Percentiles rank a stretch among this genome's conserved stretches.
phyloP scores from a whole-genome alignment of 805 yeast species.

The Teunomyces cretensis region DNA sequence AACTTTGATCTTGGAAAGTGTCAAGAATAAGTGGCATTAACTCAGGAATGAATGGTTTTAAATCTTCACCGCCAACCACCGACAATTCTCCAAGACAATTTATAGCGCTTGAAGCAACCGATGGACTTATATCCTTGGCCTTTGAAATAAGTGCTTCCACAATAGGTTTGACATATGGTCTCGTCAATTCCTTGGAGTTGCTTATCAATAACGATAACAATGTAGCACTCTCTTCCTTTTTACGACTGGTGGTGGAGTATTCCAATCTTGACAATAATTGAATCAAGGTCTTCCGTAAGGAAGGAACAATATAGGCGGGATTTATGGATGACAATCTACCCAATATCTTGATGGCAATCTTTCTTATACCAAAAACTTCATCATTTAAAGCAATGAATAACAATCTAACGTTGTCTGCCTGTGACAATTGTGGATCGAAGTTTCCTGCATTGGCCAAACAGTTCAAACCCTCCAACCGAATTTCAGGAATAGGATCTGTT shows the following conservation, averaged over 20 bases:
- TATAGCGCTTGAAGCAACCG: slow-evolving; percentile 85
- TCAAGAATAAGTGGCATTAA: slow-evolving; percentile 87
- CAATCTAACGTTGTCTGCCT: slow-evolving; percentile 84
- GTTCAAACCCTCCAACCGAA: slow-evolving; percentile 74
- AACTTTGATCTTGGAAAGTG: slow-evolving; percentile 88
- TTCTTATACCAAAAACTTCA: slow-evolving; percentile 80
- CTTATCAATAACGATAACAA: slow-evolving; percentile 71
- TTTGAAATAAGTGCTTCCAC: slow-evolving; percentile 79
- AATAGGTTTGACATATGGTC: slow-evolving; percentile 91
- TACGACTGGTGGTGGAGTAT: slow-evolving; percentile 69
- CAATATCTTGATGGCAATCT: slow-evolving; percentile 71
- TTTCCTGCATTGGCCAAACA: slow-evolving; percentile 60
- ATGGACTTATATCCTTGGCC: slow-evolving; percentile 67
- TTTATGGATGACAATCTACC: slow-evolving; percentile 84
- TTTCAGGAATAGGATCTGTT: slow-evolving; percentile 85
- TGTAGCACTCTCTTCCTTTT: slow-evolving; percentile 84
- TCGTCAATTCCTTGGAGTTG: slow-evolving; percentile 77
- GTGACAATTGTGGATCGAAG: slow-evolving; percentile 91
- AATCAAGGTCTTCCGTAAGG: slow-evolving; percentile 79
- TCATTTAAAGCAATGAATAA: slow-evolving; percentile 89
- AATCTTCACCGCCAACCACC: slow-evolving; percentile 82
- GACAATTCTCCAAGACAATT: slow-evolving; percentile 87
- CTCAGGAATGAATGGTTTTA: slow-evolving; percentile 66
- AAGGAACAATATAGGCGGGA: slow-evolving; percentile 95
- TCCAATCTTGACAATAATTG: slow-evolving; percentile 84